Evolutionary conservation across 1,284 basidiomycete genomes (phyloP).

Genomic region (Inonotus hispidus): DNA sequence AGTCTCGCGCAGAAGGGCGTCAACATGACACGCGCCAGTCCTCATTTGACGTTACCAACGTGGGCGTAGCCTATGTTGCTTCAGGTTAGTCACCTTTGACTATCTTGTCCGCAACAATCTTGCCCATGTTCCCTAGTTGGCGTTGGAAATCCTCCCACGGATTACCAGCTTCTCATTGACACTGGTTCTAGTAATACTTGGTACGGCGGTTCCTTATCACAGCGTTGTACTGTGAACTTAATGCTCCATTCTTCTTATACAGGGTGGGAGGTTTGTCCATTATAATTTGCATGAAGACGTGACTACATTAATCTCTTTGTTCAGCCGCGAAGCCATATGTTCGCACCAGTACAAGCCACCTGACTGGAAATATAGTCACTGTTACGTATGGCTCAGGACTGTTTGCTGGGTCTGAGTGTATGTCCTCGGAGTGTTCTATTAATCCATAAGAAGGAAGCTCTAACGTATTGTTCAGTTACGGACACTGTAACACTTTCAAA

Average conservation of each 20-base stretch:
- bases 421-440: neutral
- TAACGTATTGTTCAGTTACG: slow-evolving; percentile 12
- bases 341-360: slow-evolving; percentile 12
- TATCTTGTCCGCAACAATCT: neutral
- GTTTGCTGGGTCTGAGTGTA: slow-evolving; percentile 19
- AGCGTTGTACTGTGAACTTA: neutral
- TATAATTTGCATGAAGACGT: neutral
- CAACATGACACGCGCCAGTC: neutral
- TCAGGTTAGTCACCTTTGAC: neutral
- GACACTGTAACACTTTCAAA: slow-evolving; percentile 30
- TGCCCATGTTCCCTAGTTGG: slow-evolving; percentile 1
- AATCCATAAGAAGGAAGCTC: neutral
- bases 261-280: neutral
- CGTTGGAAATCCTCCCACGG: slow-evolving; percentile 17
- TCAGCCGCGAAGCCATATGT: slow-evolving; percentile 7
- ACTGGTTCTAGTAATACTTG: slow-evolving; percentile 22
- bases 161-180: slow-evolving; percentile 18
- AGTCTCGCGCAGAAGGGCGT: neutral
- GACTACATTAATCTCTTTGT: neutral
- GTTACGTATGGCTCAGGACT: slow-evolving; percentile 19
- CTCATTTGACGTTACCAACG: slow-evolving; percentile 3
- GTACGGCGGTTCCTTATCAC: slow-evolving; percentile 13
- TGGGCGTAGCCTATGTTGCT: slow-evolving; percentile 1
- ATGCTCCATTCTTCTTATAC: neutral
- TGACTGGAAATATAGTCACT: slow-evolving; percentile 11